Conservation (phyloP, 1,139 yeast species). For the Yamadazyma jaroonii region DNA sequence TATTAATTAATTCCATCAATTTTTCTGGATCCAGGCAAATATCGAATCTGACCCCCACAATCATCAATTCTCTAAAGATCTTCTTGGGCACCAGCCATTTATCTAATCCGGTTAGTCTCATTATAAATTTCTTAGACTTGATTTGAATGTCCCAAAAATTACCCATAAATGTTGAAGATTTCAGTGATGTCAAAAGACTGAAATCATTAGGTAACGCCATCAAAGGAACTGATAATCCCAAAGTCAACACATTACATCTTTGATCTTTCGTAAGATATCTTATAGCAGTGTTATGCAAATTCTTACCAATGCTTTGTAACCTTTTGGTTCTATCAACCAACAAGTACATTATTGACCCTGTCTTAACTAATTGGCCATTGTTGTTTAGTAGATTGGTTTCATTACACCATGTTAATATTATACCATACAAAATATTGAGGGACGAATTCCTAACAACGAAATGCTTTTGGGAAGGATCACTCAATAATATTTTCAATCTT, state of each 20-base stretch:
- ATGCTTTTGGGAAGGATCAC: slow-evolving; percentile 36
- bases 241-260: slow-evolving; percentile 37
- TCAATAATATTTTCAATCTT: slow-evolving; percentile 30
- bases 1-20: slow-evolving; percentile 32
- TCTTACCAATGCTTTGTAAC: slow-evolving; percentile 57
- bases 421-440: slow-evolving; percentile 54
- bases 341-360: slow-evolving; percentile 49
- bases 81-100: slow-evolving; percentile 56
- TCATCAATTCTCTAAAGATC: slow-evolving; percentile 54
- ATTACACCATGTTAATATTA: slow-evolving; percentile 56
- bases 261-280: slow-evolving; percentile 48
- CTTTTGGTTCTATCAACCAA: slow-evolving; percentile 58
- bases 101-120: slow-evolving; percentile 36
- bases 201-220: slow-evolving; percentile 39
- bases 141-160: slow-evolving; percentile 32
- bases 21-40: slow-evolving; percentile 45
- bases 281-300: slow-evolving; percentile 54
- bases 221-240: slow-evolving; percentile 57
- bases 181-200: slow-evolving; percentile 18
- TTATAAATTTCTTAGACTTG: slow-evolving; percentile 25
- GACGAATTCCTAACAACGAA: slow-evolving; percentile 63
- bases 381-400: slow-evolving; percentile 12
- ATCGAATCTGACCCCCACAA: slow-evolving; percentile 59
- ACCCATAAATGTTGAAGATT: slow-evolving; percentile 30
- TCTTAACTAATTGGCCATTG: slow-evolving; percentile 15